Percentiles rank a stretch among this genome's conserved stretches.
Evolutionary conservation across 805 yeast species (phyloP).

Genomic region (Myxozyma neotropica): DNA sequence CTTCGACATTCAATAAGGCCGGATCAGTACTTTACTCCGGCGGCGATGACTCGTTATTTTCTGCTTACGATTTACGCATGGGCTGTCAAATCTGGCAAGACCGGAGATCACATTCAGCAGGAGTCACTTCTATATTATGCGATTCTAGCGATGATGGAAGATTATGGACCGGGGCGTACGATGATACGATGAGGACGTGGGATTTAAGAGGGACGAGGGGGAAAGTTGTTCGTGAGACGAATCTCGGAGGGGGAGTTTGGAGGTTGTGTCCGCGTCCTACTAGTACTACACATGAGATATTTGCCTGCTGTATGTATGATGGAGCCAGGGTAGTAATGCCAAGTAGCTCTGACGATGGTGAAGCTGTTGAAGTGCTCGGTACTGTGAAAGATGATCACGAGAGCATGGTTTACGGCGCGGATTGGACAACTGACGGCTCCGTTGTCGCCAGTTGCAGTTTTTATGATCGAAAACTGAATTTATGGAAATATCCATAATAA

Average conservation of each 20-base stretch:
- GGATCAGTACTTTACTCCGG: conserved; percentile 63
- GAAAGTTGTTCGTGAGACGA: conserved; percentile 47
- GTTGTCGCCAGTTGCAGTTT: conserved; percentile 82
- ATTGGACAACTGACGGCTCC: conserved; percentile 62
- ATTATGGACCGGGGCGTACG: conserved; percentile 90
- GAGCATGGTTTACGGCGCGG: conserved; percentile 96
- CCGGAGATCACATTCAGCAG: conserved; percentile 78
- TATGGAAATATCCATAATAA: conserved; percentile 55
- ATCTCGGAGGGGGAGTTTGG: conserved; percentile 96
- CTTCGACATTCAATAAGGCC: conserved; percentile 61
- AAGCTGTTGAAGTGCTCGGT: conserved; percentile 17
- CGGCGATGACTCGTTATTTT: conserved; percentile 80
- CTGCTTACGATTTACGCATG: conserved; percentile 44
- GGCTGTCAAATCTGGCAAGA: conserved; percentile 36
- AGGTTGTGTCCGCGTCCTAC: conserved; percentile 67
- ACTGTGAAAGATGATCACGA: conserved; percentile 58
- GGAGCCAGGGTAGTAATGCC: conserved; percentile 74
- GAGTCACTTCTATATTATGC: conserved; percentile 77
- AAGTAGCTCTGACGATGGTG: conserved; percentile 37
- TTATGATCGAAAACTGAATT: conserved; percentile 80
- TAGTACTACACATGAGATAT: conserved; percentile 14
- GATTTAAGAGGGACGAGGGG: conserved; percentile 60
- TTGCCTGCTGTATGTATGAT: conserved; percentile 93
- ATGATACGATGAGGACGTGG: conserved; percentile 69
- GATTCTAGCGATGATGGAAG: conserved; percentile 44